phyloP scores from a whole-genome alignment of 495 filamentous ascomycete species.

The Platismatia glauca region DNA sequence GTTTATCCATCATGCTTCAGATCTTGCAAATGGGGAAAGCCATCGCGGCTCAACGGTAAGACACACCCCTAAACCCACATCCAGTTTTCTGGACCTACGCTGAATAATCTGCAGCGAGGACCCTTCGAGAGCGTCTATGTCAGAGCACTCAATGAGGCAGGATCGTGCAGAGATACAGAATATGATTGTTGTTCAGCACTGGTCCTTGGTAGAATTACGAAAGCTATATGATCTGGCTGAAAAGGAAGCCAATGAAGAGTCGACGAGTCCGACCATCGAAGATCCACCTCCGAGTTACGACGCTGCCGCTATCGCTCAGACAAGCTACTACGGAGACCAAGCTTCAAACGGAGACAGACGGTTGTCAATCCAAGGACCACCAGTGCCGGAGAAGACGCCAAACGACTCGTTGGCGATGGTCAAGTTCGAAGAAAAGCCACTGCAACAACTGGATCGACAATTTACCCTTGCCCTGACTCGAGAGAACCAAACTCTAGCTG shows the following conservation, averaged over 20 bases:
- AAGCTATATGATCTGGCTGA: conserved; percentile 34
- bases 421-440: conserved; percentile 27
- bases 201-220: conserved; percentile 35
- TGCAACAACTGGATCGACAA: conserved; percentile 29
- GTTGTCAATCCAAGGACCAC: conserved; percentile 12
- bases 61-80: not conserved
- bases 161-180: conserved; percentile 40
- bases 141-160: conserved; percentile 33
- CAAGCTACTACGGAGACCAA: conserved; percentile 18
- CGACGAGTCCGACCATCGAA: conserved; percentile 14
- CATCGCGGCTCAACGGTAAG: conserved; percentile 22
- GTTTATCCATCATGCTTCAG: conserved; percentile 36
- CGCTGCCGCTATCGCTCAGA: conserved; percentile 15
- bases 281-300: conserved; percentile 27
- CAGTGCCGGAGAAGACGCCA: conserved; percentile 13
- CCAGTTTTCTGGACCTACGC: not conserved
- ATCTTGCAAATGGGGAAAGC: conserved; percentile 34
- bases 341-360: conserved; percentile 4
- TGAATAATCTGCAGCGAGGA: conserved; percentile 14
- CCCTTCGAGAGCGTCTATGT: conserved; percentile 10
- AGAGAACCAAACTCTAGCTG: conserved; percentile 35
- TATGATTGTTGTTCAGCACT: conserved; percentile 41
- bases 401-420: conserved; percentile 22
- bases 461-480: conserved; percentile 32
- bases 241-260: conserved; percentile 30